Evolutionary conservation across 1,284 basidiomycete genomes (phyloP).

Genomic region (Marasmius sp.): DNA sequence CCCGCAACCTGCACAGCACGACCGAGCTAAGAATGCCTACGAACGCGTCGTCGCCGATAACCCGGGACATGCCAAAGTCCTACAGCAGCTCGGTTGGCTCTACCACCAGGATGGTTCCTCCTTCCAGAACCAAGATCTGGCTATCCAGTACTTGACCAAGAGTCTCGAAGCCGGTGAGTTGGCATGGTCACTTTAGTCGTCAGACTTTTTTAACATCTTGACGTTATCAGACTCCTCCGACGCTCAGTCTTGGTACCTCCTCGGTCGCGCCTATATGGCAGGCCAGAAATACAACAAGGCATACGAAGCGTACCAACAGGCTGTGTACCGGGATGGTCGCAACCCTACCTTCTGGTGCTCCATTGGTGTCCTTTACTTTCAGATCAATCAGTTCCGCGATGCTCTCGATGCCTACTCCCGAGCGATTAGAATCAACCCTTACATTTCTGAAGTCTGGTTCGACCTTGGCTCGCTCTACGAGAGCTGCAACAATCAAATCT

Average conservation of each 20-base stretch:
- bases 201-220: conserved; percentile 2
- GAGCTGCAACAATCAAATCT: conserved; percentile 98
- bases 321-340: conserved; percentile 96
- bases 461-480: conserved; percentile 97
- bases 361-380: conserved; percentile 98
- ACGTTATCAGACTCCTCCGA: conserved; percentile 79
- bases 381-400: conserved; percentile 98
- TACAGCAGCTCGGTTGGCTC: conserved; percentile 97
- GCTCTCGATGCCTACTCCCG: conserved; percentile 98
- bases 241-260: conserved; percentile 97
- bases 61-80: conserved; percentile 93
- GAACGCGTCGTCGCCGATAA: conserved; percentile 95
- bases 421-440: conserved; percentile 97
- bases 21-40: conserved; percentile 91
- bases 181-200: neutral
- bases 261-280: conserved; percentile 98
- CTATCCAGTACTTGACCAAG: conserved; percentile 93
- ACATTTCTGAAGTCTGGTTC: conserved; percentile 99
- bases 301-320: conserved; percentile 99
- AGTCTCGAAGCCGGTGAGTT: conserved; percentile 86
- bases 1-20: conserved; percentile 56
- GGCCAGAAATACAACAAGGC: conserved; percentile 99
- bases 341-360: conserved; percentile 99
- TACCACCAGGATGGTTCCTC: conserved; percentile 93
- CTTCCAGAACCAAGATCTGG: conserved; percentile 94